Conservation (phyloP, 495 filamentous ascomycete genomes). For the Penicillium goetzii region DNA sequence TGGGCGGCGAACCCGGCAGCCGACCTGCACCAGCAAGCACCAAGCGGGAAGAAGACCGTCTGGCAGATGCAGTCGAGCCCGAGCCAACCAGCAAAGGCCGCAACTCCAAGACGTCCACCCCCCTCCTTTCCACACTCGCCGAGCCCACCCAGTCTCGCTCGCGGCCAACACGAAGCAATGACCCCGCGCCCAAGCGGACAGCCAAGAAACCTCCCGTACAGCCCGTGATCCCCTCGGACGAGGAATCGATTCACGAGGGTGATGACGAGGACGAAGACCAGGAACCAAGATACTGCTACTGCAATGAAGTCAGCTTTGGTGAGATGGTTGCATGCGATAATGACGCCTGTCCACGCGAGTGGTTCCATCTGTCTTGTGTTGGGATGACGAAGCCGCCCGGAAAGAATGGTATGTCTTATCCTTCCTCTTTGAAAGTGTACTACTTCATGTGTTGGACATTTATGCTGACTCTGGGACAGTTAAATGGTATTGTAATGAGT, state of each 20-base stretch:
- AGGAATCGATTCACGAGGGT: constrained; percentile 59
- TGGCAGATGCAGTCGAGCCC: constrained; percentile 34
- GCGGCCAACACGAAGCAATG: constrained; percentile 47
- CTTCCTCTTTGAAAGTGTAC: constrained; percentile 11
- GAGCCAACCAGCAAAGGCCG: constrained; percentile 38
- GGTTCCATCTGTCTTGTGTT: constrained; percentile 96
- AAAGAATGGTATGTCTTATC: constrained; percentile 71
- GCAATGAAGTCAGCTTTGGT: constrained; percentile 89
- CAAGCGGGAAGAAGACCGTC: constrained; percentile 45
- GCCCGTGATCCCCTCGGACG: constrained; percentile 46
- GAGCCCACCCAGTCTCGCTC: constrained; percentile 40
- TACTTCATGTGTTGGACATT: not conserved
- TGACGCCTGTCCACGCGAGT: constrained; percentile 82
- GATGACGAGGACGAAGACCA: constrained; percentile 75
- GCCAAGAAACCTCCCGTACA: constrained; percentile 63
- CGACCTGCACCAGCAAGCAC: constrained; percentile 36
- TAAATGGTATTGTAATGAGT: constrained; percentile 92
- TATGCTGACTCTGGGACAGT: constrained; percentile 53
- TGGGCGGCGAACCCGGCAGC: constrained; percentile 28
- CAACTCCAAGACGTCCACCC: constrained; percentile 64
- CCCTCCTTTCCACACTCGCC: constrained; percentile 46
- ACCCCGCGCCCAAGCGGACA: constrained; percentile 58
- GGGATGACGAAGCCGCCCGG: constrained; percentile 84
- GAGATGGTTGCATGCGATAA: constrained; percentile 99
- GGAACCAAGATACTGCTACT: constrained; percentile 91